Conservation (phyloP, 2,329 filamentous ascomycete genomes). For the Claviceps arundinis region DNA sequence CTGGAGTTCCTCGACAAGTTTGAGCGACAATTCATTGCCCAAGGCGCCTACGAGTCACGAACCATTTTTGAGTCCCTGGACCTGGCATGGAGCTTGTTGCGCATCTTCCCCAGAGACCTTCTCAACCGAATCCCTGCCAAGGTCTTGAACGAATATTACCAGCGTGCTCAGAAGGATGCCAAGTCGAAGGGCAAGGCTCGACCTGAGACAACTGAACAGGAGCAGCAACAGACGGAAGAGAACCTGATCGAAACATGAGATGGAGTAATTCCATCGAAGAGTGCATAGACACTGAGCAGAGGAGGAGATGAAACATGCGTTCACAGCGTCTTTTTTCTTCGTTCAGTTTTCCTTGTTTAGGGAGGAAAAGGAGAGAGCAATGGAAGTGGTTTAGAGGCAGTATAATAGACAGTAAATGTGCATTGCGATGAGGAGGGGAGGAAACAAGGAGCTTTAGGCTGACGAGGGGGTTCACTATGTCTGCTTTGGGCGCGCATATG, state of each 20-base stretch:
- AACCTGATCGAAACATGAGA: constrained; percentile 47
- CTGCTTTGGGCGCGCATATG: background rate
- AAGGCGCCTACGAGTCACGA: constrained; percentile 84
- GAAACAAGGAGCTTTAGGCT: background rate
- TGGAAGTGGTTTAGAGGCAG: background rate
- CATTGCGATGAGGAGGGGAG: background rate
- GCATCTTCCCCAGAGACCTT: constrained; percentile 95
- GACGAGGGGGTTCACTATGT: background rate
- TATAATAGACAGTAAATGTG: constrained; percentile 2
- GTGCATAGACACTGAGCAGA: background rate
- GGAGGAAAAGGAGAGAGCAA: background rate
- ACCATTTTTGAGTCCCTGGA: constrained; percentile 90
- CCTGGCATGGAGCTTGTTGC: constrained; percentile 87
- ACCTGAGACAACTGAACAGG: constrained; percentile 25
- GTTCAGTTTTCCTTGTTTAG: background rate
- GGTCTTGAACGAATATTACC: constrained; percentile 72
- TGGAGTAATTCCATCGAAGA: background rate
- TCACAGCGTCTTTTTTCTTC: background rate
- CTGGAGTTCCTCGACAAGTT: constrained; percentile 98
- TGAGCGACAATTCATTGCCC: constrained; percentile 84
- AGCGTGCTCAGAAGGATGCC: constrained; percentile 48
- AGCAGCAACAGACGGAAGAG: constrained; percentile 35
- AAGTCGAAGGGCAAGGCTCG: constrained; percentile 50
- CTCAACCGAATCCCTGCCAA: constrained; percentile 89
- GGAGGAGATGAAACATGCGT: background rate